phyloP scores from a whole-genome alignment of 208 protist genomes.

The Acanthamoeba lenticulata region DNA sequence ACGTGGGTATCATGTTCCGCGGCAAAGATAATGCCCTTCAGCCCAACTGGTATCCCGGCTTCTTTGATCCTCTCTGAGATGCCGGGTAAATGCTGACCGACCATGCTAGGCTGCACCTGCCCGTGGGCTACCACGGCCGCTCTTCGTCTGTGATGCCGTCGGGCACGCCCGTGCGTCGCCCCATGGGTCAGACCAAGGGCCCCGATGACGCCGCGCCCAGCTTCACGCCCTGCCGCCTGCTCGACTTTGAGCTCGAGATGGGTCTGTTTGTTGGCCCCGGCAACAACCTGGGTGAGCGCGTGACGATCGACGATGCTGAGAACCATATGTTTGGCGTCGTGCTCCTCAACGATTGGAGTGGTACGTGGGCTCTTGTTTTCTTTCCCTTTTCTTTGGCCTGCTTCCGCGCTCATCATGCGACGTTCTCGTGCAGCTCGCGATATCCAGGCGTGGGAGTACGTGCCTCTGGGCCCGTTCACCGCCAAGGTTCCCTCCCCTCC shows the following conservation, averaged over 20 bases:
- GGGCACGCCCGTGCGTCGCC: conserved; percentile 86
- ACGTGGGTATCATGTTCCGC: conserved; percentile 94
- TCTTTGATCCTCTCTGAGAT: neutral
- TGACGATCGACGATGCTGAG: conserved; percentile 86
- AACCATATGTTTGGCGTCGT: conserved; percentile 91
- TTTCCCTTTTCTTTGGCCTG: no score
- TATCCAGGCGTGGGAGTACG: conserved; percentile 92
- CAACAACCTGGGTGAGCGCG: conserved; percentile 87
- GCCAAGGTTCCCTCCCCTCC: conserved; percentile 80
- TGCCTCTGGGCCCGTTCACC: conserved; percentile 92
- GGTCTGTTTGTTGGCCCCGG: conserved; percentile 87
- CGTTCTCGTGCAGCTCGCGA: conserved; percentile 82
- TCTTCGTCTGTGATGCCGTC: conserved; percentile 89
- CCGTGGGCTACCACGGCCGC: conserved; percentile 94
- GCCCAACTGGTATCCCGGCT: conserved; percentile 87
- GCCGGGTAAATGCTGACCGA: neutral
- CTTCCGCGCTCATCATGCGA: no score
- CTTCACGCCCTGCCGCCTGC: conserved; percentile 75
- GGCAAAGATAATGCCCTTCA: conserved; percentile 86
- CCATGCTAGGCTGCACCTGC: conserved; percentile 86
- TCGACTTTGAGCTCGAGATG: conserved; percentile 93
- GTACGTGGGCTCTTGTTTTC: conserved; percentile 6
- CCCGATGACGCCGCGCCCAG: conserved; percentile 75
- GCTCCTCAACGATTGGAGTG: conserved; percentile 93
- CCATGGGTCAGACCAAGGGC: conserved; percentile 86